Evolutionary conservation across 2,329 filamentous ascomycete species (phyloP).

Genomic region (Aspergillus versicolor): DNA sequence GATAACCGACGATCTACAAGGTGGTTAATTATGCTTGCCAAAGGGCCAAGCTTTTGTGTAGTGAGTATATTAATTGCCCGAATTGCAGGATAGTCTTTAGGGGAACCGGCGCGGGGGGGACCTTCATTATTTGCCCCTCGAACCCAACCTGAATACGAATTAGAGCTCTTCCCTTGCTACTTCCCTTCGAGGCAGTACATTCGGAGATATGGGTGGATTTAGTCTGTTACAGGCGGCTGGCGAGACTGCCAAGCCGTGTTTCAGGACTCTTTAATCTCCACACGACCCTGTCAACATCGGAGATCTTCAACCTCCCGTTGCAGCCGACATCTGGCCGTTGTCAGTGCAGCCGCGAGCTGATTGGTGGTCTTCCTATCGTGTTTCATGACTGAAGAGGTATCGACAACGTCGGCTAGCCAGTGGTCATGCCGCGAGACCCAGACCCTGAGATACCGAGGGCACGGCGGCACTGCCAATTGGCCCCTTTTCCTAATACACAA

Average conservation of each 20-base stretch:
- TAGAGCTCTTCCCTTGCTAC: background rate
- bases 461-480: background rate
- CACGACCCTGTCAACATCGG: background rate
- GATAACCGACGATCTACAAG: background rate
- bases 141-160: background rate
- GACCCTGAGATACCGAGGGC: background rate
- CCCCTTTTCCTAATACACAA: background rate
- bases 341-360: background rate
- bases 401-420: background rate
- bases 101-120: background rate
- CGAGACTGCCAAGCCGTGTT: conserved; percentile 8
- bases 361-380: background rate
- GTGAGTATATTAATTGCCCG: background rate
- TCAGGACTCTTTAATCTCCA: conserved; percentile 8
- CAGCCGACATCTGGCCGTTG: background rate
- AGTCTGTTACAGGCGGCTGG: conserved; percentile 36
- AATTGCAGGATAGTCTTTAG: background rate
- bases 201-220: background rate
- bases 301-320: background rate
- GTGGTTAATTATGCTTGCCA: background rate
- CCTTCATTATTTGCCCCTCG: too few relatives aligned
- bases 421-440: background rate
- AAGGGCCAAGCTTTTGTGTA: background rate
- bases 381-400: background rate
- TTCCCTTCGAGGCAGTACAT: background rate